Evolutionary conservation across 139 green algal species (phyloP).

Genomic region (Picochlorum sp.): DNA sequence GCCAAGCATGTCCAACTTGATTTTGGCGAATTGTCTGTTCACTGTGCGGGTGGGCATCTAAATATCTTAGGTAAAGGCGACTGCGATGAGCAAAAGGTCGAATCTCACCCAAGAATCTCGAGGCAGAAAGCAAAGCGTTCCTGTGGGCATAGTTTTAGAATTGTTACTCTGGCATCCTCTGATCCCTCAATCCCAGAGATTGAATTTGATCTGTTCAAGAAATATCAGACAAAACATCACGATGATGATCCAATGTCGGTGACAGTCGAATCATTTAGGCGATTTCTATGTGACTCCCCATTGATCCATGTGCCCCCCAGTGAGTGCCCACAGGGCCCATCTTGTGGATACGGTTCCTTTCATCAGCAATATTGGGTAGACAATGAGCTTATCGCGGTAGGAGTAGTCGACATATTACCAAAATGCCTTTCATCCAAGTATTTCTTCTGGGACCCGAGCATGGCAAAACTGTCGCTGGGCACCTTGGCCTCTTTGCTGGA

Average conservation of each 20-base stretch:
- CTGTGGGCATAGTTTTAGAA: slow-evolving; percentile 14
- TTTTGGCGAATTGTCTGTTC: too few relatives aligned
- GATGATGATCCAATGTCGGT: slow-evolving; percentile 40
- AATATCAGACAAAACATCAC: slow-evolving; percentile 43
- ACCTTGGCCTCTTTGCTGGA: slow-evolving; percentile 64
- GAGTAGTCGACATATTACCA: slow-evolving; percentile 86
- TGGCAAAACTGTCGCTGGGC: slow-evolving; percentile 59
- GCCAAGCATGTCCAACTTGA: too few relatives aligned
- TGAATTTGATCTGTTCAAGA: slow-evolving; percentile 31
- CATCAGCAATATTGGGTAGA: slow-evolving; percentile 95
- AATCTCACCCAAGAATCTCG: too few relatives aligned
- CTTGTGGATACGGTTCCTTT: slow-evolving; percentile 69
- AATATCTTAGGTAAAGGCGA: too few relatives aligned
- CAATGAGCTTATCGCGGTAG: slow-evolving; percentile 73
- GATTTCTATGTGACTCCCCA: slow-evolving; percentile 71
- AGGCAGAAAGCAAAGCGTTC: too few relatives aligned
- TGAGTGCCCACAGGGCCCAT: slow-evolving; percentile 9
- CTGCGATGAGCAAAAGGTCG: too few relatives aligned
- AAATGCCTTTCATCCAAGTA: slow-evolving; percentile 78
- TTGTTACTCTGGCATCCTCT: slow-evolving; percentile 8
- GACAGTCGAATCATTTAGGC: slow-evolving; percentile 34
- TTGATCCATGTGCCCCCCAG: slow-evolving; percentile 26
- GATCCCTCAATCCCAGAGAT: slow-evolving; percentile 13
- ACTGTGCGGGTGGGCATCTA: too few relatives aligned
- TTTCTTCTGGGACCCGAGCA: slow-evolving; percentile 87